Conservation (phyloP, 2,329 filamentous ascomycete genomes). For the Fusarium albosuccineum region DNA sequence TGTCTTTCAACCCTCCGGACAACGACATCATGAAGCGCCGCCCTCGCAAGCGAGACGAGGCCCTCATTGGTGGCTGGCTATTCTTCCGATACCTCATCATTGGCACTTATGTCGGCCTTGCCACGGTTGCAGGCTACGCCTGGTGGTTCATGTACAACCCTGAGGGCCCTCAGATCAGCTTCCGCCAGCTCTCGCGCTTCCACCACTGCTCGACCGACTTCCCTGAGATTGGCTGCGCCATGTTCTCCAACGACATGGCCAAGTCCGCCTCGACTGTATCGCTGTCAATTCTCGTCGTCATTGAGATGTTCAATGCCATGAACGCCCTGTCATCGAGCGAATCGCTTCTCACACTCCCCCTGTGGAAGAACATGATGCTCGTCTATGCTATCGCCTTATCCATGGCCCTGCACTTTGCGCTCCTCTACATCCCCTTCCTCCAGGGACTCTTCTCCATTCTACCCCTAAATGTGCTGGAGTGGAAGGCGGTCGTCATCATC, state of each 20-base stretch:
- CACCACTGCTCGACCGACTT: constrained; percentile 90
- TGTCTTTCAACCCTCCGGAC: constrained; percentile 99
- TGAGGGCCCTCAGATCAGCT: constrained; percentile 89
- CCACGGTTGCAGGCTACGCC: constrained; percentile 97
- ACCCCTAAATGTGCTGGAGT: constrained; percentile 86
- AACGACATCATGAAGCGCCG: constrained; percentile 96
- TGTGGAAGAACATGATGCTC: constrained; percentile 99
- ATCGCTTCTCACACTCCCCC: constrained; percentile 88
- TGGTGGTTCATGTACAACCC: constrained; percentile 99
- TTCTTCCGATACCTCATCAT: constrained; percentile 99
- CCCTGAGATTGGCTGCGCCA: constrained; percentile 89
- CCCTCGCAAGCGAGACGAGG: constrained; percentile 91
- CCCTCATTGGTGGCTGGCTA: constrained; percentile 93
- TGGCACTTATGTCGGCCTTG: constrained; percentile 92
- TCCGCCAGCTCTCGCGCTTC: constrained; percentile 92
- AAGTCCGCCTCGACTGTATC: constrained; percentile 94
- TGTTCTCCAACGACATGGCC: constrained; percentile 88
- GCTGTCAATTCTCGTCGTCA: constrained; percentile 91
- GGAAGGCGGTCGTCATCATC: constrained; percentile 90
- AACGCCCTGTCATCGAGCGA: constrained; percentile 97
- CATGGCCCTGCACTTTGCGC: constrained; percentile 94
- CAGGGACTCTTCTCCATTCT: constrained; percentile 92
- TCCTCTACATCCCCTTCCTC: constrained; percentile 91
- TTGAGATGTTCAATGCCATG: constrained; percentile 99
- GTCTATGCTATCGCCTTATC: constrained; percentile 93